Base-by-base conservation (phyloP, 352 stramenopile genomes). In the Globisporangium apiculatum region DNA sequence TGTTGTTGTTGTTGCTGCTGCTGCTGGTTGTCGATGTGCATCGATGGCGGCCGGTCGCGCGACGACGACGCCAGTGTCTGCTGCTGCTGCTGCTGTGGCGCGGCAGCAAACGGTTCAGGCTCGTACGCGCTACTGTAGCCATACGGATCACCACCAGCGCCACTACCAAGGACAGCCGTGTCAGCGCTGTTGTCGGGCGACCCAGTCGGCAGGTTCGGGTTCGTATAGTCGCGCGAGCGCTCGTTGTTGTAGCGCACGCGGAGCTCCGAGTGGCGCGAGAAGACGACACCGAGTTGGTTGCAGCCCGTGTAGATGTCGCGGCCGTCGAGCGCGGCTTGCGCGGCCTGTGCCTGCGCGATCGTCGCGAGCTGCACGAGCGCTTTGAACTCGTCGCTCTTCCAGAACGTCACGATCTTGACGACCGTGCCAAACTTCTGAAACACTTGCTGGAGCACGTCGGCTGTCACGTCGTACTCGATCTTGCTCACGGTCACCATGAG, bases 351-450 rank as follows among this genome's bases (percentile, higher is more conserved):
- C 66, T 91, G 80, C 42, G 86, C 75, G 9, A 86, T 58, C 12
- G 83, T 79, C 52, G 89, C 76, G 76, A 93, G 87, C 61, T 93
- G 75, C 7, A 93, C 75, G 9, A 93, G 77, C 46, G 83, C 57
- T 58, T 90, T 91, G 62, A 91, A 90, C 60, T 90, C 83, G 37
- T 85, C 74, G 58, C 89, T 79, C 59, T 91, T 89, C 76, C 73
- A 88, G 60, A 90, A 93, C 17, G 79, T 87, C 55, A 91, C 79
- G 42, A 93, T 77, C 60, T 93, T 93, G 31, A 89, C 53, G 2
- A 93, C 83, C 17, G 84, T 89, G 55, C 83, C 83, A 69, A 91
- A 93, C 68, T 90, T 90, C 45, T 88, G 76, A 49, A 93, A 93
- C 53, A 87, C 76, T 68, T 93, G 80, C 57, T 93, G 80, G 17